These are phyloP conservation scores for Malassezia furfur DNA, from an alignment of 1,284 basidiomycete genomes.

Conservation along the genomic window DNA sequence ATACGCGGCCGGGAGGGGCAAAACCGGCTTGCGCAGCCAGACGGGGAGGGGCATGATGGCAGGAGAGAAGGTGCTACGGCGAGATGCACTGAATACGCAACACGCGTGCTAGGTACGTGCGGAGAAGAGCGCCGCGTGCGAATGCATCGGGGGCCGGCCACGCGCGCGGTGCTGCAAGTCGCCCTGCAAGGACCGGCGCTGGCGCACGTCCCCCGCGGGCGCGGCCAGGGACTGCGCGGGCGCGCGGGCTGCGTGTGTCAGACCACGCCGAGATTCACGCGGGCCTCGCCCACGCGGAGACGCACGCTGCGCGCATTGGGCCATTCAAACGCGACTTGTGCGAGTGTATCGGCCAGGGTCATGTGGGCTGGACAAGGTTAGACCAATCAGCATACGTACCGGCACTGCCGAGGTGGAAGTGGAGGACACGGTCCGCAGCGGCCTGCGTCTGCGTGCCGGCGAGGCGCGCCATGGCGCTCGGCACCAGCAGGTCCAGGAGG, in stretches of 20 bases:
- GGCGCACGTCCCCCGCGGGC: no score
- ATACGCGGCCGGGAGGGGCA: background rate
- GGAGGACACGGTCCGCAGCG: conserved; percentile 42
- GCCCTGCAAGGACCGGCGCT: no score
- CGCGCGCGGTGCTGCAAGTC: no score
- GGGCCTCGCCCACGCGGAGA: conserved; percentile 32
- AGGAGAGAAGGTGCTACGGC: no score
- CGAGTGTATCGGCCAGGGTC: conserved; percentile 1
- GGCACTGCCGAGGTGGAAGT: conserved; percentile 30
- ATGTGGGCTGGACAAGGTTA: conserved; percentile 4
- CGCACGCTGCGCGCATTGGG: conserved; percentile 29
- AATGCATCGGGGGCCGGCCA: no score
- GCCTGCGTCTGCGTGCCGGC: conserved; percentile 56
- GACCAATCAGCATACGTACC: background rate
- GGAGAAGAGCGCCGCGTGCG: no score
- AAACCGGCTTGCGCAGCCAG: conserved; percentile 1
- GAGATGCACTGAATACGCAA: no score
- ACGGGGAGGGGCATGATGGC: background rate
- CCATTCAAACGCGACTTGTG: conserved; percentile 31
- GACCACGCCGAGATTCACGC: conserved; percentile 32
- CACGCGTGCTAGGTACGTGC: no score
- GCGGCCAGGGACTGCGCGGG: no score
- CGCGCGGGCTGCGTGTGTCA: background rate
- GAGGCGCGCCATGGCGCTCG: conserved; percentile 83
- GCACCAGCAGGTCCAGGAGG: conserved; percentile 74